A percentile compares a stretch with the other conserved stretches of the same genome.
These are phyloP conservation scores for Yarrowia sp. DNA, from an alignment of 805 yeast genomes.

Conservation along the genomic window DNA sequence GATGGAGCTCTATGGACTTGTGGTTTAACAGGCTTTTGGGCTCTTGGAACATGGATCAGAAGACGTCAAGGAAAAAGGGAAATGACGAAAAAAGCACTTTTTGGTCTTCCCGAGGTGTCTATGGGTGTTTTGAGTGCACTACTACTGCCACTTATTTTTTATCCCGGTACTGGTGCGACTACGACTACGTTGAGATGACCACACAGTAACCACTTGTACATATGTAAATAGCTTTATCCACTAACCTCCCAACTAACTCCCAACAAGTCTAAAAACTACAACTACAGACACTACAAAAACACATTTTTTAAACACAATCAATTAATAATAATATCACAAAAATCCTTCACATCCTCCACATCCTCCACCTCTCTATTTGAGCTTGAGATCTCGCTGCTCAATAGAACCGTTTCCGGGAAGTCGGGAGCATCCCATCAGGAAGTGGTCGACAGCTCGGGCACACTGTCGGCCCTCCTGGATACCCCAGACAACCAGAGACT, in stretches of 20 bases:
- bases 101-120: not conserved
- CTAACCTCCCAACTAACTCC: no score
- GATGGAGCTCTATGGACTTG: not conserved
- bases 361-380: not conserved
- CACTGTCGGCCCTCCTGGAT: conserved; percentile 99
- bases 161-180: not conserved
- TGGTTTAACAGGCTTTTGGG: not conserved
- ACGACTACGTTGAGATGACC: no score
- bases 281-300: not conserved
- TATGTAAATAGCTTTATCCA: no score
- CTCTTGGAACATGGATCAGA: not conserved
- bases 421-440: conserved; percentile 71
- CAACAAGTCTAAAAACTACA: not conserved
- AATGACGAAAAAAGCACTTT: not conserved
- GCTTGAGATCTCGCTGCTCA: conserved; percentile 66
- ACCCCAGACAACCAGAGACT: conserved; percentile 98
- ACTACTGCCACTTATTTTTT: not conserved
- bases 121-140: not conserved
- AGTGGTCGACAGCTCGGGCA: conserved; percentile 88
- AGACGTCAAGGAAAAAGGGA: not conserved
- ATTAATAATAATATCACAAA: not conserved
- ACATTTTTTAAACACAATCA: not conserved
- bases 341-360: conserved; percentile 1
- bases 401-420: conserved; percentile 95
- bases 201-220: no score